Conservation (phyloP, 345 rosid species). For the Aquilaria yunnanensis region DNA sequence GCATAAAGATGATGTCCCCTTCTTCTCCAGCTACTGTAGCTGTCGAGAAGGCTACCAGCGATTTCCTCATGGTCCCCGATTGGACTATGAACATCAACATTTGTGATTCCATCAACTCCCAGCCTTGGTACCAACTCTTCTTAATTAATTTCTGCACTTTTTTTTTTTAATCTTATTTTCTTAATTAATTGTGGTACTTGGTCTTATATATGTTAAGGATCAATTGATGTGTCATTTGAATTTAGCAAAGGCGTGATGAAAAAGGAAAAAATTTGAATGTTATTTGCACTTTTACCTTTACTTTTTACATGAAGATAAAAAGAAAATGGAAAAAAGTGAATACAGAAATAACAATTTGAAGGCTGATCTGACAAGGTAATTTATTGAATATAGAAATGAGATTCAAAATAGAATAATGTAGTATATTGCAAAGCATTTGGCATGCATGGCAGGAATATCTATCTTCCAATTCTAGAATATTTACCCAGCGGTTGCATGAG, state of each 20-base stretch:
- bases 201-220: too few relatives aligned
- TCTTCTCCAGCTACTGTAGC: constrained; percentile 68
- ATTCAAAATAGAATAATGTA: too few relatives aligned
- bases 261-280: too few relatives aligned
- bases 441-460: background rate
- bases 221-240: background rate
- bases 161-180: background rate
- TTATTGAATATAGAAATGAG: background rate
- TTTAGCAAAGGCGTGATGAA: background rate
- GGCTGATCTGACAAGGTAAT: background rate
- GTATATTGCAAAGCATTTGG: too few relatives aligned
- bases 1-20: constrained; percentile 29
- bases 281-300: background rate
- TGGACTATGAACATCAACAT: constrained; percentile 97
- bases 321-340: too few relatives aligned
- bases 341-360: too few relatives aligned
- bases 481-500: too few relatives aligned
- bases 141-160: background rate
- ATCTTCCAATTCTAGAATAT: too few relatives aligned
- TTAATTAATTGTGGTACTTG: background rate
- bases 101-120: constrained; percentile 78
- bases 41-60: constrained; percentile 94
- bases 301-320: background rate
- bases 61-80: constrained; percentile 78
- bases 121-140: constrained; percentile 46